A percentile compares a stretch with the other conserved stretches of the same genome.
Conservation (phyloP, 2,329 filamentous ascomycete genomes). For the Aspergillus sp. region DNA sequence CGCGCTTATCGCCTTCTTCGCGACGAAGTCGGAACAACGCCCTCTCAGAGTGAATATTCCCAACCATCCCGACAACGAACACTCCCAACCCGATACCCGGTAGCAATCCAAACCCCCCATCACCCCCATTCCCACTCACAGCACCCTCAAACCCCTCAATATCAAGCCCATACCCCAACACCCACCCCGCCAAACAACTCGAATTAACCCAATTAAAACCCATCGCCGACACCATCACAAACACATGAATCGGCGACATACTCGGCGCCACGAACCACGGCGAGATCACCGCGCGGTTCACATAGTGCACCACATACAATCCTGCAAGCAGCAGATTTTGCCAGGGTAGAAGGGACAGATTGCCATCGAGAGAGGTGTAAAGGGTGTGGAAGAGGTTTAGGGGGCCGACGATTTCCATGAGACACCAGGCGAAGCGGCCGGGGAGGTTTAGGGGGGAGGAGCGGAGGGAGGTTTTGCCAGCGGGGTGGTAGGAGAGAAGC, state of each 20-base stretch:
- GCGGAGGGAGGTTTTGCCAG: slow-evolving; percentile 77
- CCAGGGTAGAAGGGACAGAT: slow-evolving; percentile 29
- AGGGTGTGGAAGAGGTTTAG: slow-evolving; percentile 74
- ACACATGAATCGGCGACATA: slow-evolving; percentile 80
- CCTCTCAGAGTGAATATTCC: slow-evolving; percentile 86
- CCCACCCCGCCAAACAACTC: slow-evolving; percentile 68
- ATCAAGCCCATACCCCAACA: slow-evolving; percentile 66
- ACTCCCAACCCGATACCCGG: slow-evolving; percentile 61
- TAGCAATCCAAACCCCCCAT: slow-evolving; percentile 16
- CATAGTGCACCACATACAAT: slow-evolving; percentile 70
- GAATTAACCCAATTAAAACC: slow-evolving; percentile 77
- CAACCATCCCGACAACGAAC: slow-evolving; percentile 68
- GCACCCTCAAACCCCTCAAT: slow-evolving; percentile 12
- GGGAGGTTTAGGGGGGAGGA: slow-evolving; percentile 72
- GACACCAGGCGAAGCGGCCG: slow-evolving; percentile 77
- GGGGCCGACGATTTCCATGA: slow-evolving; percentile 79
- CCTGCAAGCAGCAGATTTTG: slow-evolving; percentile 30
- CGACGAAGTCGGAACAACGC: slow-evolving; percentile 80
- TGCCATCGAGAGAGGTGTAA: slow-evolving; percentile 52
- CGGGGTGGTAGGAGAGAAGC: slow-evolving; percentile 72
- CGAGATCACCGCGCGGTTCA: slow-evolving; percentile 77
- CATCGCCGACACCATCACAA: slow-evolving; percentile 59
- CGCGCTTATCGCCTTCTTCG: slow-evolving; percentile 47
- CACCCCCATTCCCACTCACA: not conserved
- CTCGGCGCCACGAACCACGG: slow-evolving; percentile 75